Base-by-base conservation (phyloP, 1,284 basidiomycete species). In the Moniliella sp. region DNA sequence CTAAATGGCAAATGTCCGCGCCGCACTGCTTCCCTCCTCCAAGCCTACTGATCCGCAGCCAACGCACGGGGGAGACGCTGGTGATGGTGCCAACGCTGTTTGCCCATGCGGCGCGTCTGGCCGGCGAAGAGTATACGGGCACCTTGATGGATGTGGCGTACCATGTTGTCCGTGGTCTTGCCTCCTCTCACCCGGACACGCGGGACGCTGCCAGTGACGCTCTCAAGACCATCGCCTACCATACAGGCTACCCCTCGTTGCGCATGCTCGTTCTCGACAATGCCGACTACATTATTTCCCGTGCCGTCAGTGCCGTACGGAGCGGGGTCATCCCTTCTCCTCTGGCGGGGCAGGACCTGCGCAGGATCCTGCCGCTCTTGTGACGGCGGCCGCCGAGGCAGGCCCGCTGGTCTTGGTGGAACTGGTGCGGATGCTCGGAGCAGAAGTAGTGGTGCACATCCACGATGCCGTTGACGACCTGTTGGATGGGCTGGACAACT, bases 391-490 rank as follows among this genome's bases (percentile, higher is more conserved):
- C 15, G 48, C 56, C 2, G 43, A 48, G 15, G 29, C 46, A 2
- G 52, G 54, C 9, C 56, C 56, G 3, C 45, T 51, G 26, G 55
- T 59, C n/a, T 36, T 59, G 14, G 48, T 57, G 10, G 48, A 57
- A 30, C 43, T 56, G 32, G 46, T 59, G 18, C 37, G 48, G 1
- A 37, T 54, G 26, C 42, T 59, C 1, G 56, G 56, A 8, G 34
- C 40, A 2, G 48, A 54, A 18, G 46, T 45, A 7, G 31, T 59
- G 8, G 48, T 48, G 3, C 43, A 46, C 33, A 48, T 59, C 3
- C 46, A 59, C 23, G 56, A 59, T 35, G 49, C 54, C 11, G 43
- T 59, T 11, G 56, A 59, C 29, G 56, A 59, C 35, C 42, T 59
- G 4, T 28, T 59, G 2, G 48, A 57, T 23, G 55, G 55, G 1